Percentiles rank a stretch among this genome's conserved stretches.
Evolutionary conservation across 345 rosid species (phyloP).

Genomic region (Linum usitatissimum): DNA sequence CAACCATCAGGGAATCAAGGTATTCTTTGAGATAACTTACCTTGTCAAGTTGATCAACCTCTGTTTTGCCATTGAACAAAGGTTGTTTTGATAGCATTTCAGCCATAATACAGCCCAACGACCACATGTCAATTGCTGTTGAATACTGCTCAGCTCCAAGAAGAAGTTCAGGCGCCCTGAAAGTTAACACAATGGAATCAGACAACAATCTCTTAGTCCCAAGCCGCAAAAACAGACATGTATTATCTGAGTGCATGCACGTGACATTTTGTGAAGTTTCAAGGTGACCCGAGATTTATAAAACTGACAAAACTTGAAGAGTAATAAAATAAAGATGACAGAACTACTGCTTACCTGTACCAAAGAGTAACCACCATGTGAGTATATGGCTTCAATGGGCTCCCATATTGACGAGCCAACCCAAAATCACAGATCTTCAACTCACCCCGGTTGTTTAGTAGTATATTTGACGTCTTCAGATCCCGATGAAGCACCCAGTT

Average conservation of each 20-base stretch:
- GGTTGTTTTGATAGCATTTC: slow-evolving; percentile 81
- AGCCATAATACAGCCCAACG: slow-evolving; percentile 97
- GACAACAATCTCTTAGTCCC: neutral
- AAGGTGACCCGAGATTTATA: too few species aligned
- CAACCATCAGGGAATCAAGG: neutral
- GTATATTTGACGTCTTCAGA: slow-evolving; percentile 90
- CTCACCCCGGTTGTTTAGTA: slow-evolving; percentile 90
- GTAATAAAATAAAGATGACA: neutral
- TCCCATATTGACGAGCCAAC: slow-evolving; percentile 97
- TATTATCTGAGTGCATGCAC: neutral
- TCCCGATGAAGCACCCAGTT: slow-evolving; percentile 99
- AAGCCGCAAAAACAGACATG: neutral
- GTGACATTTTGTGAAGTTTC: too few species aligned
- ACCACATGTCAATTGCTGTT: slow-evolving; percentile 99
- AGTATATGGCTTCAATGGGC: slow-evolving; percentile 93
- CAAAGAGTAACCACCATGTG: slow-evolving; percentile 98
- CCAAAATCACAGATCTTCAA: slow-evolving; percentile 98
- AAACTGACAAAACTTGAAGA: neutral
- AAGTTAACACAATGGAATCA: slow-evolving; percentile 11
- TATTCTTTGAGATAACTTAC: slow-evolving; percentile 20
- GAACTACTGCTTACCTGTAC: slow-evolving; percentile 66
- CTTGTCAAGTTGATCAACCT: slow-evolving; percentile 98
- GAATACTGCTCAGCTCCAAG: slow-evolving; percentile 92
- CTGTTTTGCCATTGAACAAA: slow-evolving; percentile 88
- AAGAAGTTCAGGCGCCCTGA: slow-evolving; percentile 98